Base-by-base conservation (phyloP, 2,329 filamentous ascomycete species). In the Chaetomium strumarium region DNA sequence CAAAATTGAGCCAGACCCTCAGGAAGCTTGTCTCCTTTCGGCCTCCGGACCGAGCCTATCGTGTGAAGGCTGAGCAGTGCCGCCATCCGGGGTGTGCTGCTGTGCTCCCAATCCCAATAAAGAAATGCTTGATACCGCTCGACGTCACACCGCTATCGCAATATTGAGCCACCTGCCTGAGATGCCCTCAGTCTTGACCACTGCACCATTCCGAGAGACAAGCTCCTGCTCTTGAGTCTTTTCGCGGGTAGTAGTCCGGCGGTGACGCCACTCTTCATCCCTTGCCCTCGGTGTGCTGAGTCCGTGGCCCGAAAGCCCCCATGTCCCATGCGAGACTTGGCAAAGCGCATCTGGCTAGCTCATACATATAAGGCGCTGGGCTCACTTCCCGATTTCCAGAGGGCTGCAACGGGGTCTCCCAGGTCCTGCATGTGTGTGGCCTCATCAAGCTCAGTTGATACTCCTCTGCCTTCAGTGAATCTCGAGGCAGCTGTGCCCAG, bases 171-270 rank as follows among this genome's bases (percentile, higher is more conserved):
- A 55, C 50, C 43, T 57, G 60, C 50, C 43, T 57, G 60, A 55
- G 50, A 60, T 59, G 58, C 55, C n/a, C 52, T 24, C 39, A 51
- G 52, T 53, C 57, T 57, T 60, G 53, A 53, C 62, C 53, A 59
- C 51, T 62, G 57, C 44, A 56, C 62, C 60, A 48, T 55, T 55
- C 49, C 55, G 48, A 53, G 40, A 44, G 51, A n/a, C n/a, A n/a
- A n/a, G n/a, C n/a, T n/a, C n/a, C 55, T 38, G 40, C 47, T 47
- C 44, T 44, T 47, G 48, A n/a, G n/a, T n/a, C n/a, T n/a, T n/a
- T n/a, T 46, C 47, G 37, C 51, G n/a, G n/a, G n/a, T n/a, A 41
- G 52, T 51, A 46, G 46, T 38, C 51, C 43, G 44, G 51, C 44
- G 29, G 47, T 55, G 51, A 59, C 51, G 51, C 17, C 39, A 30